A percentile compares a stretch with the other conserved stretches of the same genome.
phyloP scores from a whole-genome alignment of 163 green algal species.

The Coccomyxa subellipsoidea region DNA sequence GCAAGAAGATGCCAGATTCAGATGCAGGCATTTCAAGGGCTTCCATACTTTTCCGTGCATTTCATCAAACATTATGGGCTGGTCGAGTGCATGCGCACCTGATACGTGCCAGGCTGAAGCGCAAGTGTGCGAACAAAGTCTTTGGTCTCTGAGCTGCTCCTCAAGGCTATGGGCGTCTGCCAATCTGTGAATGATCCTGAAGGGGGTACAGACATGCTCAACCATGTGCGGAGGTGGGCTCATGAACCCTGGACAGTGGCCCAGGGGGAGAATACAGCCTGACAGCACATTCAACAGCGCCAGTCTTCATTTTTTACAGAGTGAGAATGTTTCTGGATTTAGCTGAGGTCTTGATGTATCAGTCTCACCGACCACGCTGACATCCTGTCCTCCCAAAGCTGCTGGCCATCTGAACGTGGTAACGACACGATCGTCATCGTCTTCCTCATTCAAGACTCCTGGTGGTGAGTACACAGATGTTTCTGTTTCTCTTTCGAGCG shows the following conservation, averaged over 20 bases:
- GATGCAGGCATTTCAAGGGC: background rate
- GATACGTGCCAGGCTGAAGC: conserved; percentile 39
- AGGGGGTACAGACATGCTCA: background rate
- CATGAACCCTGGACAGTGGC: too few species aligned
- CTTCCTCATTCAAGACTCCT: background rate
- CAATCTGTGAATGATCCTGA: conserved; percentile 59
- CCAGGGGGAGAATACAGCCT: too few species aligned
- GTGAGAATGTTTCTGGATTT: too few species aligned
- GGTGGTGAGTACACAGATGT: background rate
- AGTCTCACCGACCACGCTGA: conserved; percentile 21
- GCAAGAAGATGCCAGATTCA: conserved; percentile 11
- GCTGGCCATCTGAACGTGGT: conserved; percentile 41
- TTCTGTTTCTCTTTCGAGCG: background rate
- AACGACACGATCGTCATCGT: conserved; percentile 15
- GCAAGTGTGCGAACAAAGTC: conserved; percentile 51
- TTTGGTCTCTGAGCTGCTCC: conserved; percentile 17
- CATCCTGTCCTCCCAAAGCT: conserved; percentile 21
- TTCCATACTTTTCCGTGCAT: background rate
- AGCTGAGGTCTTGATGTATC: background rate
- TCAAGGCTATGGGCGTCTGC: conserved; percentile 37
- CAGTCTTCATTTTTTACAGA: too few species aligned
- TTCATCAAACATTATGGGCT: background rate
- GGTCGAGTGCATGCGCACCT: conserved; percentile 24
- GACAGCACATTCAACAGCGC: too few species aligned
- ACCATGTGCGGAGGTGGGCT: too few species aligned